Evolutionary conservation across 768 basidiomycete genomes (phyloP).

Genomic region (Hypholoma fasciculare): DNA sequence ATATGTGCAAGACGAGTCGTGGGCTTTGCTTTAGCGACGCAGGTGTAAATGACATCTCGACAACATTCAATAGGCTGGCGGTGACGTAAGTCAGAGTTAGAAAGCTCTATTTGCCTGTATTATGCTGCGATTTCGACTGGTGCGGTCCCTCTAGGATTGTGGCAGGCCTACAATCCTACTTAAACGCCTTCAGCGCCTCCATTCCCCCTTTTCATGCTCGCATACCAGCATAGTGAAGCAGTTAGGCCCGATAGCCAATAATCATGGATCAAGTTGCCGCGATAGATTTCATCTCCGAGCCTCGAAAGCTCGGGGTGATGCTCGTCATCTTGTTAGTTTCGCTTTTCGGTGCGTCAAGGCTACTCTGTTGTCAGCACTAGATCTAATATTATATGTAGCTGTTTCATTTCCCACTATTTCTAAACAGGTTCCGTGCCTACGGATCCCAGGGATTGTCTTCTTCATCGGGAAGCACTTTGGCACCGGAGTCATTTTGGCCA

Average conservation of each 20-base stretch:
- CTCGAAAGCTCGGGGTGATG: conserved; percentile 36
- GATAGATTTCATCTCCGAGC: conserved; percentile 9
- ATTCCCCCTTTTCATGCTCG: background rate
- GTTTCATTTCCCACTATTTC: conserved; percentile 74
- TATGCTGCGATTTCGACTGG: background rate
- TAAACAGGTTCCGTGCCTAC: conserved; percentile 47
- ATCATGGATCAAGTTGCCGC: background rate
- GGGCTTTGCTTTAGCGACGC: too few species aligned
- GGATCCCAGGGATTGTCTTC: conserved; percentile 68
- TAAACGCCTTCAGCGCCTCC: background rate
- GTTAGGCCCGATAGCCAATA: background rate
- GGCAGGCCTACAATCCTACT: background rate
- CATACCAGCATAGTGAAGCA: too few species aligned
- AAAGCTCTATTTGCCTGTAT: background rate
- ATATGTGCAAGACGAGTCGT: too few species aligned
- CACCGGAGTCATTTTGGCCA: conserved; percentile 81
- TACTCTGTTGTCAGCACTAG: conserved; percentile 2
- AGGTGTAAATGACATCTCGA: too few species aligned
- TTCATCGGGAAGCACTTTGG: conserved; percentile 91
- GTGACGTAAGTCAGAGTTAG: background rate
- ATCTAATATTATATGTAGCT: conserved; percentile 34
- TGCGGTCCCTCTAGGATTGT: background rate
- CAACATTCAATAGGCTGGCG: background rate
- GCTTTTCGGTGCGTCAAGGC: conserved; percentile 53
- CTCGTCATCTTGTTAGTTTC: conserved; percentile 59